These are phyloP conservation scores for carrot (Daucus carota) DNA, from an alignment of 129 eudicot species.

Conservation along the genomic window DH1_v3.0 NC_030389.2:3538501-3539000, in stretches of 20 bases:
- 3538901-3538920: slow-evolving; percentile 98
- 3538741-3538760: slow-evolving; percentile 94
- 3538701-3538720: slow-evolving; percentile 88
- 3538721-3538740: slow-evolving; percentile 84
- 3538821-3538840: slow-evolving; percentile 79
- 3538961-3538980: neutral
- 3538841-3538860: slow-evolving; percentile 88
- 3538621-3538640: slow-evolving; percentile 96
- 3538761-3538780: slow-evolving; percentile 87
- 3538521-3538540: slow-evolving; percentile 94
- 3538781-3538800: slow-evolving; percentile 61
- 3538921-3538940: slow-evolving; percentile 99
- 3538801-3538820: slow-evolving; percentile 71
- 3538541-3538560: slow-evolving; percentile 99
- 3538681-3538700: slow-evolving; percentile 95
- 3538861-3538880: slow-evolving; percentile 88
- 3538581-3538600: slow-evolving; percentile 82
- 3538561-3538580: slow-evolving; percentile 92
- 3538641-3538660: slow-evolving; percentile 97
- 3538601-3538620: slow-evolving; percentile 83
- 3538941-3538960: slow-evolving; percentile 36
- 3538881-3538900: slow-evolving; percentile 89
- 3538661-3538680: slow-evolving; percentile 92
- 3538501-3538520: slow-evolving; percentile 90
- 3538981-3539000: neutral